phyloP scores from a whole-genome alignment of 2,329 filamentous ascomycete genomes.

The Pseudocercospora pini-densiflorae region DNA sequence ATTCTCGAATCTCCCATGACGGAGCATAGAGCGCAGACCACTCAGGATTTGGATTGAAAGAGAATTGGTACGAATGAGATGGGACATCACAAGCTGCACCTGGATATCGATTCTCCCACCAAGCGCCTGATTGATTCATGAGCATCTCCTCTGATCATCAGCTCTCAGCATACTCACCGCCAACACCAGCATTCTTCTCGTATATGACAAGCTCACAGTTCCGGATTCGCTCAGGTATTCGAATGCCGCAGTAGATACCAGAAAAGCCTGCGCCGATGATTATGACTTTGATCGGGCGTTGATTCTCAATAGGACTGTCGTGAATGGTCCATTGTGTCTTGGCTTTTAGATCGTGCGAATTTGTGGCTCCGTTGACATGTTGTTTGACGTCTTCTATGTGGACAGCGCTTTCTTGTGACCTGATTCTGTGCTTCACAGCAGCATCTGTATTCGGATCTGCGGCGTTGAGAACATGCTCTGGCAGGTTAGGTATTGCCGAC shows the following conservation, averaged over 20 bases:
- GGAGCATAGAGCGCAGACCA: conserved; percentile 50
- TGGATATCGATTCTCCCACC: conserved; percentile 50
- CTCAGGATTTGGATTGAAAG: conserved; percentile 48
- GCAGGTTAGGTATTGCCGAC: conserved; percentile 40
- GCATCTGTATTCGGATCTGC: conserved; percentile 25
- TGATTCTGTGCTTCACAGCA: conserved; percentile 26
- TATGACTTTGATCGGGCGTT: conserved; percentile 48
- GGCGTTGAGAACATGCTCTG: conserved; percentile 27
- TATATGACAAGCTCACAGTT: conserved; percentile 49
- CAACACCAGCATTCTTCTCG: conserved; percentile 50
- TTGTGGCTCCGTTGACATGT: conserved; percentile 11
- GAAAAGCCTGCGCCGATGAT: conserved; percentile 52
- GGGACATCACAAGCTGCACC: conserved; percentile 50
- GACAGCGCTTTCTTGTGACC: conserved; percentile 21
- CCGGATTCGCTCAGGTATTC: conserved; percentile 46
- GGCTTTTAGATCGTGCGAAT: neutral
- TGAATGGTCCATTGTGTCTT: conserved; percentile 38
- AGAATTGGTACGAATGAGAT: conserved; percentile 49
- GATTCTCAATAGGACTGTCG: conserved; percentile 48
- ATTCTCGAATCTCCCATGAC: conserved; percentile 34
- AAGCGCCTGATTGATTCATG: conserved; percentile 10
- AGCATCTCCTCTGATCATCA: conserved; percentile 14
- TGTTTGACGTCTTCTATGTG: conserved; percentile 27
- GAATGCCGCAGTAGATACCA: conserved; percentile 50
- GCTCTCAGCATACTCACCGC: conserved; percentile 33